Base-by-base conservation (phyloP, 352 stramenopile genomes). In the Globisporangium nagaii region DNA sequence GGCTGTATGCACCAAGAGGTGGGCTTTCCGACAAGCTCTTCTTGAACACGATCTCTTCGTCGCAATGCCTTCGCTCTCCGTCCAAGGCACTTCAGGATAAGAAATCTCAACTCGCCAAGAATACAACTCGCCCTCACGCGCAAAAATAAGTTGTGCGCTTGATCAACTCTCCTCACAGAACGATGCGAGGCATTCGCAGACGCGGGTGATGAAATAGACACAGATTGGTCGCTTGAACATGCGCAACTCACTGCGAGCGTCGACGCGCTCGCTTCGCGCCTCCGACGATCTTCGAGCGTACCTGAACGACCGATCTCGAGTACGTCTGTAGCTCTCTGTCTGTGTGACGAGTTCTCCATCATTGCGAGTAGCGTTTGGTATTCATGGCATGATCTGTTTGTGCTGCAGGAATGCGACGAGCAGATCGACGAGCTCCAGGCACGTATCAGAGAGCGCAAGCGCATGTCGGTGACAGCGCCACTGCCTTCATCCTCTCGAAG, bases 381-480 rank as follows among this genome's bases (percentile, higher is more conserved):
- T 41, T 11, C 6, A 41, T 4, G 20, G 36, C 12, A 20, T 17
- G 6, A 8, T 15, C 20, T 41, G 12, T 17, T 11, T 17, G 8
- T 17, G 36, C 36, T 15, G 17, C n/a, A 52, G 46, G 46, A 39
- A 39, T 53, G 46, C 46, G 31, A 53, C 2, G 46, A 43, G 8
- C 46, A 42, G 46, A 53, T 53, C 31, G 46, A 39, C 4, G 31
- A 53, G 46, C 4, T 53, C 31, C 46, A 39, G 0, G 19, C 30
- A 3, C 10, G 46, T 0, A 30, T 53, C 22, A 25, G 8, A 12
- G 30, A 31, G 5, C 46, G 46, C 8, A 42, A 42, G 31, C 46
- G 32, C 9, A 12, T 53, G 3, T 53, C 46, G 20, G 28, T 1
- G 12, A 32, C 46, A 24, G 32, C 19, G 11, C 31, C 28, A 22